A percentile compares a stretch with the other conserved stretches of the same genome.
These are phyloP conservation scores for Brassica rapa DNA, from an alignment of 345 rosid genomes.

Conservation along the genomic window DNA sequence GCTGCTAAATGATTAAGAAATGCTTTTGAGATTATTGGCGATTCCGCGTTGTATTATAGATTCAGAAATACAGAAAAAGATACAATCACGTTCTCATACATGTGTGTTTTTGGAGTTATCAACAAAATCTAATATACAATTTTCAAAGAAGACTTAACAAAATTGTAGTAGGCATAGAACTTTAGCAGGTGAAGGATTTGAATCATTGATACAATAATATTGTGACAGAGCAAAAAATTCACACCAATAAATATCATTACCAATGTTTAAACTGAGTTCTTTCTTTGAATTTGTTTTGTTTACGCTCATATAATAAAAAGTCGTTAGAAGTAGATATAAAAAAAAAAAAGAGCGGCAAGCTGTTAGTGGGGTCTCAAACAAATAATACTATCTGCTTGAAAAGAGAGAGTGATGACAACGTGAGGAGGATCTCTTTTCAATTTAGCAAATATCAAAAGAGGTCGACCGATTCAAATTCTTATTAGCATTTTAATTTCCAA, in stretches of 20 bases:
- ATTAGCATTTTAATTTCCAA: not conserved
- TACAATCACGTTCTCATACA: not conserved
- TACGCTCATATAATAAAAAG: not conserved
- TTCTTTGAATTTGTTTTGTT: not conserved
- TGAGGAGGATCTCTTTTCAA: not conserved
- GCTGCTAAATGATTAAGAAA: not conserved
- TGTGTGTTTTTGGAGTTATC: not conserved
- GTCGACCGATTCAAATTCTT: not conserved
- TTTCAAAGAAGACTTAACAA: not conserved
- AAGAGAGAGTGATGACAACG: not conserved
- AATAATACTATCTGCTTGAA: not conserved
- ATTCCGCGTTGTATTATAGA: not conserved
- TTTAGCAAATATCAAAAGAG: not conserved
- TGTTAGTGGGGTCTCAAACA: not conserved
- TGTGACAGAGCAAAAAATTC: not conserved
- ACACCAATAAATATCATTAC: not conserved
- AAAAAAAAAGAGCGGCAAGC: not conserved
- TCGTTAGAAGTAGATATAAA: not conserved
- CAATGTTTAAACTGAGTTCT: not conserved
- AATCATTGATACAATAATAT: not conserved
- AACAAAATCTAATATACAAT: not conserved
- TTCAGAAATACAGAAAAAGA: not conserved
- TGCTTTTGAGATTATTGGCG: not conserved
- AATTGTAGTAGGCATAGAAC: not conserved
- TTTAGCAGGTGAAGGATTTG: not conserved